Evolutionary conservation across 2,329 filamentous ascomycete species (phyloP), one percentile per base, ranked within the genome.

Genomic region (Ilyonectria sp.): DNA sequence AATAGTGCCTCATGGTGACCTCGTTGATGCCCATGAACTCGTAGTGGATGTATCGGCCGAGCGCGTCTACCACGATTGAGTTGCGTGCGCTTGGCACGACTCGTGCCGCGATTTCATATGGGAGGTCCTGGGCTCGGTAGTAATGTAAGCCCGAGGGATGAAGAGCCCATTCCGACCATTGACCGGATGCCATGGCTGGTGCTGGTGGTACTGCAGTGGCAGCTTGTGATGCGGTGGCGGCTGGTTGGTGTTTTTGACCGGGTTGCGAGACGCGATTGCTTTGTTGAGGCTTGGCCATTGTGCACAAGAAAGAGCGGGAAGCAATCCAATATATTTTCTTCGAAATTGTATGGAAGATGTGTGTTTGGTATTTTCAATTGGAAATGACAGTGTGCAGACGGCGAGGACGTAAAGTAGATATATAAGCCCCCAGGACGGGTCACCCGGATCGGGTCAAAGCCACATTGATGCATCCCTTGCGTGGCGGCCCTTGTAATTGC

Each of bases 11-110:
- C 47, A 43, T 3, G 13, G 7, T 3, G 33, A 8, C 1, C 64
- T 63, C 71, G 26, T 67, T 63, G 37, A 71, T 19, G 49, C 67
- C 53, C 43, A 66, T 58, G 40, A 73, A 76, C 31, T 76, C 67
- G 31, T 76, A 76, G 40, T 75, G 74, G 9, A 76, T 67, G 6
- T 67, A 75, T 19, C 65, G 55, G 8, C 71, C 73, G n/a, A 53
- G 60, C 7, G 62, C 37, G 17, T 74, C 64, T 9, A 58, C 64
- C 21, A 75, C 64, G 37, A 74, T 63, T 19, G 63, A 71, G 65
- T 73, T 75, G 47, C 70, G 71, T 3, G 70, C 65, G 33, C 67
- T 73, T 17, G 58, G 47, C 15, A 55, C 56, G 35, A 74, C 60
- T 37, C 58, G 43, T 37, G 61, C 49, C 10, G 69, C 67, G 9